Base-by-base conservation (phyloP, 2,329 filamentous ascomycete species). In the Pyrenochaeta sp. region DNA sequence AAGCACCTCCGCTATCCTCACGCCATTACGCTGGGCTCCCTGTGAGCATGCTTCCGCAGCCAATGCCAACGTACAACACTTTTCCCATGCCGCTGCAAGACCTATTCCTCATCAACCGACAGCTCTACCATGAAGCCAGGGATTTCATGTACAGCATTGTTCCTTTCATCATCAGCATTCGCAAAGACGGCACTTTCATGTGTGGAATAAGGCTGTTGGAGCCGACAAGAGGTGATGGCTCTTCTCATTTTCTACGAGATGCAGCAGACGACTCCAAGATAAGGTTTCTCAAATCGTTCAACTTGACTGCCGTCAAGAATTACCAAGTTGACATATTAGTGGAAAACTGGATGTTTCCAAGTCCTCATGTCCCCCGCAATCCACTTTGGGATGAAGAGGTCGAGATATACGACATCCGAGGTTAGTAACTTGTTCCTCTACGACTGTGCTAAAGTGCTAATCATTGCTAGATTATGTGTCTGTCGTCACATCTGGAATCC, bases 341-440 rank as follows among this genome's bases (percentile, higher is more conserved):
- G 1, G 62, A 69, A 30, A 67, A 65, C 14, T 52, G 53, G 35
- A 14, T 9, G n/a, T 6, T 19, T n/a, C 22, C 36, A 20, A 23
- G 24, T 24, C 11, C 22, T 8, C 27, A 22, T 13, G 24, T 19
- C 15, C 13, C 17, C 1, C 19, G 21, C 28, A 34, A 21, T 17
- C 30, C 36, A 15, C 9, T 35, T 1, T 70, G 63, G 65, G 61
- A 68, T 20, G 63, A 68, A 40, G 67, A 71, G 35, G 65, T 71
- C 2, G 67, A 71, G 35, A 55, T 71, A 20, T 71, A 70, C 41
- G 67, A 71, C 36, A 61, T 69, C 7, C 54, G 67, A 44, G 61
- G 61, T 63, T 27, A 23, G 48, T 40, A 1, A 7, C 3, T 9
- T 15, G 7, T 7, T 21, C 17, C 4, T 18, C 15, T 11, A 6